Percentiles rank a stretch among this genome's conserved stretches.
Conservation (phyloP, 371 early-diverging fungal species). For the Umbelopsis sp. region DNA sequence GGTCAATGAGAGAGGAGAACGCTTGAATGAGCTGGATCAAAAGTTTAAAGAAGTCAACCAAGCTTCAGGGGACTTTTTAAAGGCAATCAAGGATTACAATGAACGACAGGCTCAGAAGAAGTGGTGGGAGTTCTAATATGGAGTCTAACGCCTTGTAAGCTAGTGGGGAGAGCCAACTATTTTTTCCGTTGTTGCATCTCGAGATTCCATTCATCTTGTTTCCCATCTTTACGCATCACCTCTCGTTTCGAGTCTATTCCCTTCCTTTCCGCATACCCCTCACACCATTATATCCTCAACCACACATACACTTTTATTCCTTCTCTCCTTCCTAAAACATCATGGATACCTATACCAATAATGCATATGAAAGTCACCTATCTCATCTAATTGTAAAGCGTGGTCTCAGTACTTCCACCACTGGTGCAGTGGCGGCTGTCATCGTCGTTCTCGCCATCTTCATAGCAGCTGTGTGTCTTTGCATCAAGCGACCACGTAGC, state of each 20-base stretch:
- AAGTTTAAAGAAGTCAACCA: conserved; percentile 58
- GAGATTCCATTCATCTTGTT: background rate
- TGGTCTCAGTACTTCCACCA: background rate
- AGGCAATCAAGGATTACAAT: conserved; percentile 57
- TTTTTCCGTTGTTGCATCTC: too few species aligned
- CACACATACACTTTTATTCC: background rate
- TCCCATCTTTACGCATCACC: background rate
- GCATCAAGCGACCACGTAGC: conserved; percentile 14
- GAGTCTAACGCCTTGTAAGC: conserved; percentile 6
- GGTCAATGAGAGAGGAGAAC: conserved; percentile 62
- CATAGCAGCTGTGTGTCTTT: background rate
- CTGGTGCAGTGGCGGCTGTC: background rate
- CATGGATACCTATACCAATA: conserved; percentile 17
- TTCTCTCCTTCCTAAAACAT: background rate
- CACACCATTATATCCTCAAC: background rate
- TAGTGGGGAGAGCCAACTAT: background rate
- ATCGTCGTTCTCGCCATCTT: background rate
- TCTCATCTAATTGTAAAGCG: conserved; percentile 3
- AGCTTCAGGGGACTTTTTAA: conserved; percentile 57
- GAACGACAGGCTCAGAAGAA: conserved; percentile 59
- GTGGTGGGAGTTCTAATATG: conserved; percentile 54
- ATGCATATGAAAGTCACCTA: conserved; percentile 4
- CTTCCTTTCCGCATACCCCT: background rate
- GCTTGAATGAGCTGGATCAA: conserved; percentile 47
- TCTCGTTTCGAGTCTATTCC: background rate